A percentile compares a stretch with the other conserved stretches of the same genome.
These are phyloP conservation scores for Chernovozyma aurita DNA, from an alignment of 1,139 yeast genomes.

Conservation along the genomic window DNA sequence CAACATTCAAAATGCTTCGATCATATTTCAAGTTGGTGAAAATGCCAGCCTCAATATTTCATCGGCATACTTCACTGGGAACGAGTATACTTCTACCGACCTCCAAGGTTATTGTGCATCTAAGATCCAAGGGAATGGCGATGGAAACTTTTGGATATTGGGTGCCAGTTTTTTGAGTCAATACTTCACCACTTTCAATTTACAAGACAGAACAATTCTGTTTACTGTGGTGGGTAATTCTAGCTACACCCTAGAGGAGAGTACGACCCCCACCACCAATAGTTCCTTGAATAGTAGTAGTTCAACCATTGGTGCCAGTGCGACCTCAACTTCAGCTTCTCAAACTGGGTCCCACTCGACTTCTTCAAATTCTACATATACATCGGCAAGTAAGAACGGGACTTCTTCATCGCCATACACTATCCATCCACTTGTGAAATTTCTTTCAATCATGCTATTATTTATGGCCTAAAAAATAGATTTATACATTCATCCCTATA, in stretches of 20 bases:
- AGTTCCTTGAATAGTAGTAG: background rate
- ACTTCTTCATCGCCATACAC: background rate
- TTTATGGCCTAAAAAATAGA: background rate
- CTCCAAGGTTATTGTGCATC: constrained; percentile 58
- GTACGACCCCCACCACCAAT: background rate
- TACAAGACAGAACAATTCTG: constrained; percentile 46
- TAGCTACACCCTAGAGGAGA: background rate
- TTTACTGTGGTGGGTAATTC: constrained; percentile 31
- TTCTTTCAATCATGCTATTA: background rate
- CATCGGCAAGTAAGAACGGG: background rate
- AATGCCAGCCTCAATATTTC: constrained; percentile 42
- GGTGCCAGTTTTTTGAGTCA: constrained; percentile 60
- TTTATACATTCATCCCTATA: too few species aligned
- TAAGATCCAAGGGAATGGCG: constrained; percentile 53
- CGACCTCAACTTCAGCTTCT: background rate
- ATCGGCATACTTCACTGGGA: constrained; percentile 46
- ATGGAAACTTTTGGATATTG: constrained; percentile 39
- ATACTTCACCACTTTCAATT: constrained; percentile 58
- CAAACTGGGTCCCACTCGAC: background rate
- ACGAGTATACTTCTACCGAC: constrained; percentile 31
- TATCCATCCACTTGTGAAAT: background rate
- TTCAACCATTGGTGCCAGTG: background rate
- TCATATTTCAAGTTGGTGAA: background rate
- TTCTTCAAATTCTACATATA: background rate
- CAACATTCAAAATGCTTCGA: constrained; percentile 28